Percentiles rank a stretch among this genome's conserved stretches.
Conservation (phyloP, 1,284 basidiomycete genomes). For the Malassezia slooffiae region DNA sequence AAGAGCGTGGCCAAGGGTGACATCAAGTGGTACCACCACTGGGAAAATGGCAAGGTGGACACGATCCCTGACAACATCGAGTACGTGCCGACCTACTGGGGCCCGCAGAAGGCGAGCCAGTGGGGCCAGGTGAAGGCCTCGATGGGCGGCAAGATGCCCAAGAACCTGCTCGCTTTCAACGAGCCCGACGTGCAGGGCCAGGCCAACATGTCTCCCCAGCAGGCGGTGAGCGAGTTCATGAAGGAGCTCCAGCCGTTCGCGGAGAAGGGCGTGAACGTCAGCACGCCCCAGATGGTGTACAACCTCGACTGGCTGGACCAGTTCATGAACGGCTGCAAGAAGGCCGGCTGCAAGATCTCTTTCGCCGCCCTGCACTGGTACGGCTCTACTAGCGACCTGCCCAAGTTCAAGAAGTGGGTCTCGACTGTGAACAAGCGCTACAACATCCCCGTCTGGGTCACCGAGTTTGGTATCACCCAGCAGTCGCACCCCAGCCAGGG, state of each 20-base stretch:
- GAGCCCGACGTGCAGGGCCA: slow-evolving; percentile 39
- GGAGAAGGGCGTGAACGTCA: slow-evolving; percentile 30
- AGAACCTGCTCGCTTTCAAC: slow-evolving; percentile 32
- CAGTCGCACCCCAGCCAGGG: slow-evolving; percentile 17
- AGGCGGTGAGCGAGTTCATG: slow-evolving; percentile 30
- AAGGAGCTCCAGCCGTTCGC: slow-evolving; percentile 35
- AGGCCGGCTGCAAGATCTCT: slow-evolving; percentile 26
- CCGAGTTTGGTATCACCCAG: slow-evolving; percentile 40
- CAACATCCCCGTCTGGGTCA: slow-evolving; percentile 31
- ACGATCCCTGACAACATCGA: slow-evolving; percentile 23
- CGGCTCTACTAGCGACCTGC: slow-evolving; percentile 29
- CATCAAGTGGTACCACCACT: slow-evolving; percentile 42
- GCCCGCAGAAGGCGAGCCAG: slow-evolving; percentile 20
- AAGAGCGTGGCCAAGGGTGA: slow-evolving; percentile 23
- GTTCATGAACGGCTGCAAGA: slow-evolving; percentile 30
- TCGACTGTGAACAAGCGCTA: slow-evolving; percentile 22
- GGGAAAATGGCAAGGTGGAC: slow-evolving; percentile 29
- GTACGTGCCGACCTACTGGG: slow-evolving; percentile 42
- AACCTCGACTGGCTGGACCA: slow-evolving; percentile 35
- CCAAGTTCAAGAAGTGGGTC: slow-evolving; percentile 30
- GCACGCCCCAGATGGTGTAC: slow-evolving; percentile 37
- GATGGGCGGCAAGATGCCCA: slow-evolving; percentile 17
- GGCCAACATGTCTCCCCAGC: slow-evolving; percentile 22
- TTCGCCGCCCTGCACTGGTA: slow-evolving; percentile 45
- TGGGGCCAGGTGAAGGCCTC: slow-evolving; percentile 30